Base-by-base conservation (phyloP, 805 yeast genomes). In the Candida takata region DNA sequence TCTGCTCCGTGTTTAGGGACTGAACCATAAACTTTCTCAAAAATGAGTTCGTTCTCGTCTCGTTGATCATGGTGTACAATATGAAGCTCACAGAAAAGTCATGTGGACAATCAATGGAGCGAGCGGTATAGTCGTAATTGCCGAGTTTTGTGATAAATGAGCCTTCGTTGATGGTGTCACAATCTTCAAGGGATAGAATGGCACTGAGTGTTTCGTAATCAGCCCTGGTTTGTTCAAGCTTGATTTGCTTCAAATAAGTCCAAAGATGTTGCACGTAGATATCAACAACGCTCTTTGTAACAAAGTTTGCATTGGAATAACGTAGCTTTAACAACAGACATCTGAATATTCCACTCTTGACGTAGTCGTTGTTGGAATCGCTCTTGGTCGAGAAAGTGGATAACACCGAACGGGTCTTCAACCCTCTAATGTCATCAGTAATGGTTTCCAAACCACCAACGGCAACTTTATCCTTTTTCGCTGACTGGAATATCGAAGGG, bases 261-360 rank as follows among this genome's bases (percentile, higher is more conserved):
- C 64, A 48, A 34, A 52, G 24, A 40, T 55, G 44, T 33, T 52
- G 41, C 29, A 43, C 40, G 39, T 58, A 45, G 31, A 52, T 6
- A 26, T 44, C 35, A 20, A 47, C 37, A 20, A 53, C 19, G 19
- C 47, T 24, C 37, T 47, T 43, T 7, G 45, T 15, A 29, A 47
- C n/a, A 20, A 41, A 5, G 35, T 42, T 54, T 40, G 58, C 30
- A 11, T 41, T 34, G 16, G 31, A 29, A 29, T 40, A 29, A 13
- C 42, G 37, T 8, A 45, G 27, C 24, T 55, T 58, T 35, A 43
- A 39, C 41, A 48, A 36, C 36, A 37, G 32, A 26, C 46, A 43
- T 52, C 44, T 55, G 32, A 31, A 57, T 42, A 51, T 53, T 20
- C 46, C 55, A 33, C 41, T 42, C 35, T 47, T 48, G 16, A 47